Evolutionary conservation across 805 yeast species (phyloP).

Genomic region (Saturnispora bothae): DNA sequence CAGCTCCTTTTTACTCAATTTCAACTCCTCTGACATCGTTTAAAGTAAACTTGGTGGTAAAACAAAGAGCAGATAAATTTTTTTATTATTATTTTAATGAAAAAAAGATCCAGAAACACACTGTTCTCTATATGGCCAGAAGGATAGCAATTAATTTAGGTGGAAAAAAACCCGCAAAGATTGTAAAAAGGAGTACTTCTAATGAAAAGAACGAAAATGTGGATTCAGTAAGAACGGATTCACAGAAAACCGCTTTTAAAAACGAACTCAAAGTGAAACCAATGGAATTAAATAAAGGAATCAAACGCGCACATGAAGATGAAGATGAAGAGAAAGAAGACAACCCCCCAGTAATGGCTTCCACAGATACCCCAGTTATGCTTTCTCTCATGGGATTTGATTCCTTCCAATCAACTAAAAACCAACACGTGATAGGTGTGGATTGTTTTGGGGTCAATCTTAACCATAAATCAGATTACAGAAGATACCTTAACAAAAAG

Average conservation of each 20-base stretch:
- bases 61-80: not conserved
- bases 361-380: conserved; percentile 21
- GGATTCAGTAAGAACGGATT: too few species aligned
- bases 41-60: too few species aligned
- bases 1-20: conserved; percentile 54
- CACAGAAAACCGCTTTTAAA: too few species aligned
- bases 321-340: conserved; percentile 20
- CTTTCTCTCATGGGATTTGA: conserved; percentile 47
- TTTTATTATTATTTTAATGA: conserved; percentile 1
- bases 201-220: too few species aligned
- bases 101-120: not conserved
- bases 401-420: conserved; percentile 45
- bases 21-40: conserved; percentile 22
- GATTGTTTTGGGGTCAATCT: conserved; percentile 33
- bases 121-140: conserved; percentile 11
- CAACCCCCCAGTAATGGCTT: conserved; percentile 9
- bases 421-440: conserved; percentile 42
- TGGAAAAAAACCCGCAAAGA: conserved; percentile 3
- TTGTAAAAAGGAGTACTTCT: too few species aligned
- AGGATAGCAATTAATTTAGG: conserved; percentile 11
- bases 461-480: conserved; percentile 33
- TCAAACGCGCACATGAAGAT: not conserved
- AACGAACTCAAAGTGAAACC: too few species aligned
- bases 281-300: not conserved
- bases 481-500: conserved; percentile 51